A percentile compares a stretch with the other conserved stretches of the same genome.
phyloP scores from a whole-genome alignment of 768 basidiomycete species.

The Russula brevipes region DNA sequence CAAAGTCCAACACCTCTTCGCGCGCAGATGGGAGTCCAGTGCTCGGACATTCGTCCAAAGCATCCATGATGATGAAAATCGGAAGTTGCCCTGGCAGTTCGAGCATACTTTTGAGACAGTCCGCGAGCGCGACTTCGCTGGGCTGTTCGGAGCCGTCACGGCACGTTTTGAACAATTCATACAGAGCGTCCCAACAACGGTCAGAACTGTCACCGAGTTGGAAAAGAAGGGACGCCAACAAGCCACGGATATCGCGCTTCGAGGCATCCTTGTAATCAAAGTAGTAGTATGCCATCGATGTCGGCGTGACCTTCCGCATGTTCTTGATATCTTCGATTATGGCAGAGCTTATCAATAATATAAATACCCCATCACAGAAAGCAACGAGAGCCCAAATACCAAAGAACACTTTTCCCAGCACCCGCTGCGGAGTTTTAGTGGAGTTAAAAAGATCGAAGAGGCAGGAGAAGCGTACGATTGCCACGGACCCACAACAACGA shows the following conservation, averaged over 20 bases:
- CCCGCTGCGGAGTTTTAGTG: not conserved
- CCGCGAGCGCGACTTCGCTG: not conserved
- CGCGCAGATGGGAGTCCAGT: not conserved
- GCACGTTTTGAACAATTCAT: not conserved
- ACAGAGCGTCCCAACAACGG: not conserved
- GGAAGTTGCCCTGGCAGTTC: not conserved
- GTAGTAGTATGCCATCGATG: not conserved
- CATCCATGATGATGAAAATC: not conserved
- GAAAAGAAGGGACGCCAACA: not conserved
- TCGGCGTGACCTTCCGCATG: not conserved
- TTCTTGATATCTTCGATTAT: slow-evolving; percentile 1
- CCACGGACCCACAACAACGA: slow-evolving; percentile 3
- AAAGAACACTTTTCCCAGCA: slow-evolving; percentile 4
- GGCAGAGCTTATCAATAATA: not conserved
- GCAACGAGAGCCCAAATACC: not conserved
- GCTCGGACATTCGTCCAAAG: not conserved
- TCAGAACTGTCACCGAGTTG: not conserved
- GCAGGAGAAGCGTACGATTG: not conserved
- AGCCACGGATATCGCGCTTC: not conserved
- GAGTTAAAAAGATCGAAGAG: no score
- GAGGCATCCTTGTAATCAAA: slow-evolving; percentile 4
- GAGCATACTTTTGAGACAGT: not conserved
- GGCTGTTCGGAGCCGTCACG: not conserved
- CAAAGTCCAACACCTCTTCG: not conserved
- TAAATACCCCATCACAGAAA: not conserved